A percentile compares a stretch with the other conserved stretches of the same genome.
Conservation (phyloP, 805 yeast species). For the Nakazawaea pomicola region DNA sequence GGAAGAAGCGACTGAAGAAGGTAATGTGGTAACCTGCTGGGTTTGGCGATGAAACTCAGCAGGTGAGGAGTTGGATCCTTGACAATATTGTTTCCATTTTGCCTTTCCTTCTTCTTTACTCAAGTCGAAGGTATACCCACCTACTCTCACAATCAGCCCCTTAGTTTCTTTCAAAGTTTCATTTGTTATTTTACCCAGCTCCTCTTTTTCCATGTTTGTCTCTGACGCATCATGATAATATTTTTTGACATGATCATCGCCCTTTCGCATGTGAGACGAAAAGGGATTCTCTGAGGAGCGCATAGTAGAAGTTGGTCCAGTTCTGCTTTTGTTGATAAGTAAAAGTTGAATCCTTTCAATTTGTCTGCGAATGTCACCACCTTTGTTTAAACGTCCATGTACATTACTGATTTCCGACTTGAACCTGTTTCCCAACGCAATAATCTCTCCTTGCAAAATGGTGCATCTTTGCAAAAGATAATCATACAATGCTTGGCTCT, state of each 20-base stretch:
- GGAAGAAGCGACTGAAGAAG: neutral
- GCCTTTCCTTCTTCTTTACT: constrained; percentile 25
- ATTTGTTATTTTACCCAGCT: constrained; percentile 9
- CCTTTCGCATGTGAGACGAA: too few relatives aligned
- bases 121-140: constrained; percentile 23
- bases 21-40: neutral
- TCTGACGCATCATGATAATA: too few relatives aligned
- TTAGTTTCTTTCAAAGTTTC: neutral
- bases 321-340: constrained; percentile 7
- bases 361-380: constrained; percentile 18
- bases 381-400: constrained; percentile 17
- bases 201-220: constrained; percentile 16
- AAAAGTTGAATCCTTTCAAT: constrained; percentile 4
- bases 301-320: too few relatives aligned
- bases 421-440: too few relatives aligned
- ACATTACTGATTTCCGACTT: constrained; percentile 15
- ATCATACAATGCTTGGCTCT: too few relatives aligned
- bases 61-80: constrained; percentile 6
- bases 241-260: too few relatives aligned
- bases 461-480: too few relatives aligned
- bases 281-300: too few relatives aligned
- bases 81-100: constrained; percentile 22
- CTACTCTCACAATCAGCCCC: constrained; percentile 14
- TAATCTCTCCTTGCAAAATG: too few relatives aligned
- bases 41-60: too few relatives aligned